Base-by-base conservation (phyloP, 2,329 filamentous ascomycete species). In the Calonectria crousiana region DNA sequence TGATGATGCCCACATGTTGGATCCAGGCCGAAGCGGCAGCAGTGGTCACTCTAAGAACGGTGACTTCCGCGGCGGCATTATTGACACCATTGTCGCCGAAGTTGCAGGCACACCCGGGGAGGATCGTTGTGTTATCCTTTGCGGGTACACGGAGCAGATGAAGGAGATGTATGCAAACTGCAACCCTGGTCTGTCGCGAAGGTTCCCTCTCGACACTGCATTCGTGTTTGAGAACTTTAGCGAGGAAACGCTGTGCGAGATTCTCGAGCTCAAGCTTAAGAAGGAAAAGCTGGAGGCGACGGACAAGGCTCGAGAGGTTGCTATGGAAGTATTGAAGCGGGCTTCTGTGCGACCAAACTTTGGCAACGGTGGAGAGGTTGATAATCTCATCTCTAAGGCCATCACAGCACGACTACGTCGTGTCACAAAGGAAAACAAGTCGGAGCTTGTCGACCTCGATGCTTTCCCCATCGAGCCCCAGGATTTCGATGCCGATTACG, bases 41-140 rank as follows among this genome's bases (percentile, higher is more conserved):
- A 78, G 78, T 14, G 74, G 74, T 8, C 75, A 74, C 34, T 85
- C 85, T 14, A 82, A 85, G 0, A 80, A 81, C 65, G 80, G 80
- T 5, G 79, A 80, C 68, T 95, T 85, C 84, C 93, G 91, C 78
- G 89, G 87, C 0, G 93, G 91, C 0, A 92, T 95, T 2, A 88
- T 95, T 9, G 94, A 95, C 74, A 95, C 93, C 0, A 91, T 95
- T 20, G 94, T 95, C 0, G 92, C 93, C 0, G 93, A 95, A 77
- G 90, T 95, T 0, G 93, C 95, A 70, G 93, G 90, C 72, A 89
- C 89, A 0, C 91, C 93, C 0, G 92, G 93, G 0, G 93, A 95
- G 52, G 93, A 95, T 81, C 89, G 93, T 5, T 95, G 93, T 73
- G 92, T 96, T 0, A 86, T 96, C 0, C 86, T 96, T 0, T 86